Conservation (phyloP, 2,329 filamentous ascomycete genomes). For the Phoma sp. region DNA sequence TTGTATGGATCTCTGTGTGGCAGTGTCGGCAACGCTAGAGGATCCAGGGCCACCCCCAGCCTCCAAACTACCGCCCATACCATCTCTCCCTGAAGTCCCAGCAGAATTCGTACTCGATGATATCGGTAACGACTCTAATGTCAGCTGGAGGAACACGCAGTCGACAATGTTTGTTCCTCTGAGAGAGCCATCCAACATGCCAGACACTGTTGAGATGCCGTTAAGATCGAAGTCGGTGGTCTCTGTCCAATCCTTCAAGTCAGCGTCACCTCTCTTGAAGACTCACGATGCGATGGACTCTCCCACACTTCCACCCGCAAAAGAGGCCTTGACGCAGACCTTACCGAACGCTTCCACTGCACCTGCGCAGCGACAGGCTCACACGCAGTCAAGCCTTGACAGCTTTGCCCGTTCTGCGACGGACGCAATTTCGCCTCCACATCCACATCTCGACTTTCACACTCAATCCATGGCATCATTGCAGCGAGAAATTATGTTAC, state of each 20-base stretch:
- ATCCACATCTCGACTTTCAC: slow-evolving; percentile 37
- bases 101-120: slow-evolving; percentile 45
- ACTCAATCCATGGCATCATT: slow-evolving; percentile 57
- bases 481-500: slow-evolving; percentile 74
- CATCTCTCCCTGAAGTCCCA: slow-evolving; percentile 47
- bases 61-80: slow-evolving; percentile 55
- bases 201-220: slow-evolving; percentile 30
- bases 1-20: slow-evolving; percentile 72
- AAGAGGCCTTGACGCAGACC: slow-evolving; percentile 34
- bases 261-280: slow-evolving; percentile 56
- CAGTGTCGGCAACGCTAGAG: slow-evolving; percentile 48
- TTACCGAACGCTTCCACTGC: slow-evolving; percentile 23
- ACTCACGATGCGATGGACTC: slow-evolving; percentile 61
- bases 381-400: slow-evolving; percentile 39
- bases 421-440: slow-evolving; percentile 32
- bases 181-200: slow-evolving; percentile 29
- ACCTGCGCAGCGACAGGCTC: slow-evolving; percentile 26
- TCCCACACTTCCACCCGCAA: slow-evolving; percentile 65
- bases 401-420: slow-evolving; percentile 40
- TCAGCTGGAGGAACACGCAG: slow-evolving; percentile 62
- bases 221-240: slow-evolving; percentile 35
- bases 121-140: slow-evolving; percentile 40
- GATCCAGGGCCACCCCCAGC: slow-evolving; percentile 57
- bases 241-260: slow-evolving; percentile 46
- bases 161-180: slow-evolving; percentile 55